phyloP scores from a whole-genome alignment of 768 basidiomycete species.

The Filobasidium wieringae region DNA sequence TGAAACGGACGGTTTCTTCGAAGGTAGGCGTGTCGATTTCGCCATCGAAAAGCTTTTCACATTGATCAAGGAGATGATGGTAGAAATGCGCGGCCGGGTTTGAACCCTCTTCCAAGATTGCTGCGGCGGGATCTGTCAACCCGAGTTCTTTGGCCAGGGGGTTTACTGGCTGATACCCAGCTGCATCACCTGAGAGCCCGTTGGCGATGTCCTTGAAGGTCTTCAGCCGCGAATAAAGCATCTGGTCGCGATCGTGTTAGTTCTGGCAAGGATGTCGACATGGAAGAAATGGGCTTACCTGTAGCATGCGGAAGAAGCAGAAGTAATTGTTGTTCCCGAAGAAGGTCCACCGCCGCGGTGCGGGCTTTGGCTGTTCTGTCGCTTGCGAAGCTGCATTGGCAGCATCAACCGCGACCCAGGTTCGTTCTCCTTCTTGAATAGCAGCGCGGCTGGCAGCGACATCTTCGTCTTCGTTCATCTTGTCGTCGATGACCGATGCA shows the following conservation, averaged over 20 bases:
- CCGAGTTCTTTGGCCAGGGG: constrained; percentile 72
- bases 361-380: constrained; percentile 5
- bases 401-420: constrained; percentile 37
- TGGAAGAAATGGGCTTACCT: constrained; percentile 49
- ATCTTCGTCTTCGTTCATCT: constrained; percentile 30
- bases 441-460: constrained; percentile 2
- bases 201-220: constrained; percentile 73
- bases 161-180: constrained; percentile 45
- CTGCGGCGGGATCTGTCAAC: constrained; percentile 52
- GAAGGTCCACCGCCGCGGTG: constrained; percentile 43
- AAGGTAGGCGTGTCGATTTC: constrained; percentile 85
- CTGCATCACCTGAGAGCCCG: constrained; percentile 46
- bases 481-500: constrained; percentile 24
- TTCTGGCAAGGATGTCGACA: background rate
- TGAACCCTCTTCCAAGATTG: constrained; percentile 29
- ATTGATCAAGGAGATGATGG: constrained; percentile 73
- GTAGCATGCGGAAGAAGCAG: constrained; percentile 70
- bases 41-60: constrained; percentile 84
- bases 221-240: constrained; percentile 74
- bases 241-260: constrained; percentile 42
- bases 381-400: constrained; percentile 27
- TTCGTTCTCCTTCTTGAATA: constrained; percentile 29
- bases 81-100: constrained; percentile 62
- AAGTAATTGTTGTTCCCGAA: constrained; percentile 91
- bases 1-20: constrained; percentile 87